Evolutionary conservation across 1,139 yeast species (phyloP).

Genomic region (Magnusiomyces tetraspermus): DNA sequence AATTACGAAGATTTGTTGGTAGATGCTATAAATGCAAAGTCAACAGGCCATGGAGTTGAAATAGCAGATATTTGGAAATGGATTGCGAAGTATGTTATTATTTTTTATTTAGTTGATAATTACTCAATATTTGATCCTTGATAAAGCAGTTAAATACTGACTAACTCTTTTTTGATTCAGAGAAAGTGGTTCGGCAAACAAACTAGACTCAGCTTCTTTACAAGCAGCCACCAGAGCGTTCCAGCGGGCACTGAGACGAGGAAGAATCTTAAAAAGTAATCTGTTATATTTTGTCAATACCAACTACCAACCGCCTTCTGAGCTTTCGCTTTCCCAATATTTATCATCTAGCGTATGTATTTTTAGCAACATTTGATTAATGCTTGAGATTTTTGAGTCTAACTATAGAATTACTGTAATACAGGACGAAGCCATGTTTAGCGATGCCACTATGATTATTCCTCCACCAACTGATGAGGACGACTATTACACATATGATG

Average conservation of each 20-base stretch:
- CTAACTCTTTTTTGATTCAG: constrained; percentile 5
- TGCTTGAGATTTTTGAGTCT: too few species aligned
- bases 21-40: constrained; percentile 29
- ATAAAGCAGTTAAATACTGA: background rate
- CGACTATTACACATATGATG: constrained; percentile 28
- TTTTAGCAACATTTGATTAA: too few species aligned
- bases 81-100: constrained; percentile 20
- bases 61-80: constrained; percentile 31
- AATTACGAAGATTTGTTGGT: constrained; percentile 32
- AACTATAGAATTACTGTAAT: background rate
- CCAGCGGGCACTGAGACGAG: constrained; percentile 32
- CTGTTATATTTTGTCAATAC: constrained; percentile 29
- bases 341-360: constrained; percentile 24
- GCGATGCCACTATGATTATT: constrained; percentile 29
- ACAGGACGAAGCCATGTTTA: constrained; percentile 33
- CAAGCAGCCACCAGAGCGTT: constrained; percentile 33
- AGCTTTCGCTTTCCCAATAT: constrained; percentile 30
- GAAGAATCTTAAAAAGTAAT: constrained; percentile 29
- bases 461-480: constrained; percentile 31
- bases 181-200: constrained; percentile 25
- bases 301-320: constrained; percentile 30
- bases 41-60: constrained; percentile 30
- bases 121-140: background rate
- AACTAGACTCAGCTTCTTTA: constrained; percentile 30
- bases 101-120: background rate